Evolutionary conservation across 768 basidiomycete species (phyloP), one percentile per base, ranked within the genome.

Genomic region (Serendipita indica): DNA sequence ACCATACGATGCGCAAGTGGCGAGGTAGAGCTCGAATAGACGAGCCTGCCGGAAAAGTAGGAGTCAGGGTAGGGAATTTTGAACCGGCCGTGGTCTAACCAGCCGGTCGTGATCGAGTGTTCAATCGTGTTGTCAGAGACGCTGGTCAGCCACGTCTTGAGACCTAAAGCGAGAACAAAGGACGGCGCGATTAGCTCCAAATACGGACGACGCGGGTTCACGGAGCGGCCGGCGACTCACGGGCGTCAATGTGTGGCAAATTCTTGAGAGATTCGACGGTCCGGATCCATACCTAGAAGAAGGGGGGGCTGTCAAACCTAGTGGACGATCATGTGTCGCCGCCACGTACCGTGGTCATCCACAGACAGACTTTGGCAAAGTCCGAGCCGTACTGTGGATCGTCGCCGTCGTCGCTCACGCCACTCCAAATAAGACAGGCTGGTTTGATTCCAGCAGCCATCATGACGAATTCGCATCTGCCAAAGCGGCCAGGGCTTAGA

Each of bases 281-380:
- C 10, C 45, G 45, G 22, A 46, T 46, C 45, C 45, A 46, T 12
- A 46, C 45, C 45, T 46, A 16, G 14, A 16, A 46, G 45, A 46
- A 25, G 12, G 12, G 22, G 12, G 22, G 12, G 45, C 25, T 10
- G 10, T 25, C 10, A 20, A 14, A 39, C 13, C 35, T n/a, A 39
- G n/a, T 12, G 35, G 35, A 39, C n/a, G n/a, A 12, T 12, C 12
- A 39, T 39, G 35, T 39, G 35, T 12, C 12, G n/a, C n/a, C 12
- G 10, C 35, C 32, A 58, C 32, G 35, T 34, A 58, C 57, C 34
- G 57, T 58, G 57, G 57, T 58, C 57, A 37, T 58, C 33, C 57
- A 58, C 14, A 37, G 57, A 58, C 35, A 35, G 35, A 37, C 18
- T 37, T 58, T 58, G 45, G 45, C 45, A 25, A 46, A 46, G 25